Conservation (phyloP, 1,284 basidiomycete species). For the Heterobasidion irregulare region DNA sequence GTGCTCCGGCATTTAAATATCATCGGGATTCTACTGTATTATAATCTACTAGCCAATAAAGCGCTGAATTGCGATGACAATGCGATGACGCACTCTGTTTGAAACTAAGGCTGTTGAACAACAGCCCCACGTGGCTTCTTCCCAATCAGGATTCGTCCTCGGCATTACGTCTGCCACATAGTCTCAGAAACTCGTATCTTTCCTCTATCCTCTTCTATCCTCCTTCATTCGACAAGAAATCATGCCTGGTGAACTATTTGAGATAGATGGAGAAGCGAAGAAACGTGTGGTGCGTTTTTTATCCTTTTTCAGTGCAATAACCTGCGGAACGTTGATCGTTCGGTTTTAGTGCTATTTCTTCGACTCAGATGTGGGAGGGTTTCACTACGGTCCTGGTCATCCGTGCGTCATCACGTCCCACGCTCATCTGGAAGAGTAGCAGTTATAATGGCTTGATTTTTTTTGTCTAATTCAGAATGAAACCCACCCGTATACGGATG, state of each 20-base stretch:
- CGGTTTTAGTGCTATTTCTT: conserved; percentile 89
- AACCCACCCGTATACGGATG: conserved; percentile 97
- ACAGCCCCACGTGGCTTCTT: conserved; percentile 10
- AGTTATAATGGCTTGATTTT: neutral
- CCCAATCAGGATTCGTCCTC: conserved; percentile 4
- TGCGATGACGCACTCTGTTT: conserved; percentile 12
- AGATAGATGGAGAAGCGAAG: conserved; percentile 64
- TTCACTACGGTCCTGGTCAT: conserved; percentile 96
- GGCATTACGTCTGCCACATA: conserved; percentile 5
- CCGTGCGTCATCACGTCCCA: conserved; percentile 40
- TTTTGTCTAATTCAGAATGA: conserved; percentile 56
- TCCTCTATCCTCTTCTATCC: neutral
- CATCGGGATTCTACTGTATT: too few relatives aligned
- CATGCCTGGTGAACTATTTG: conserved; percentile 52
- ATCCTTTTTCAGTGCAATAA: conserved; percentile 2
- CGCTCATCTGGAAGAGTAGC: neutral
- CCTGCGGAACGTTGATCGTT: neutral
- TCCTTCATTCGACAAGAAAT: neutral
- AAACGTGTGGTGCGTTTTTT: conserved; percentile 74
- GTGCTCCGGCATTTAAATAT: too few relatives aligned
- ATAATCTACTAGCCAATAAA: too few relatives aligned
- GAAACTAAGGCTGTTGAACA: conserved; percentile 4
- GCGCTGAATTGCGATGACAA: neutral
- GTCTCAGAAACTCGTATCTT: conserved; percentile 1
- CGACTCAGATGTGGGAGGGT: conserved; percentile 97